Base-by-base conservation (phyloP, 768 basidiomycete species). In the Kwoniella mangroviensis region DNA sequence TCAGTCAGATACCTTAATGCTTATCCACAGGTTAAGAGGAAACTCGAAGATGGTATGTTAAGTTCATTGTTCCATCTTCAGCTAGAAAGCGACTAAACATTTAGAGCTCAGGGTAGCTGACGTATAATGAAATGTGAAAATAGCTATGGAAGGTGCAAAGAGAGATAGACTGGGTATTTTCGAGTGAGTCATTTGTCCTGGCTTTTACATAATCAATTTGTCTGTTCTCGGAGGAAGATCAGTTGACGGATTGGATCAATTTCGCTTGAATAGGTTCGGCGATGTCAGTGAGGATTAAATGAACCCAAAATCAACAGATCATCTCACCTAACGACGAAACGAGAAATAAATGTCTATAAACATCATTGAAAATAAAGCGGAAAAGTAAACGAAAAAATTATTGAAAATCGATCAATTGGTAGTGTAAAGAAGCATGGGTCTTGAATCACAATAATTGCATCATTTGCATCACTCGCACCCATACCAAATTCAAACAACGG, bases 141-240 rank as follows among this genome's bases (percentile, higher is more conserved):
- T 62, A 79, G 82, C 82, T 3, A 78, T 73, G 22, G 82, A 83
- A 40, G 82, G 82, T 2, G 82, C 82, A 11, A 83, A 82, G 69
- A 53, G 43, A 17, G 82, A 83, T 68, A 73, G 82, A 55, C 69
- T 83, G 45, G 82, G 82, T 40, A 83, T 83, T 65, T 83, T 83
- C 66, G 82, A 83, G 79, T 82, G 60, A 79, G 80, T 69, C 28
- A 12, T 34, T 34, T 34, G 6, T 34, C 34, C 34, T 34, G 6
- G 34, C 34, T 34, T 34, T 4, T 34, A 34, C 34, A 34, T 17
- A 34, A 24, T 12, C 2, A 63, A 1, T 9, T 53, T 9, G 22
- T 24, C 56, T 4, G 24, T 13, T 19, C 10, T 53, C 49, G 19
- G n/a, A 56, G n/a, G 58, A 15, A 49, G 22, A 24, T 19, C 34